A percentile compares a stretch with the other conserved stretches of the same genome.
These are phyloP conservation scores for Acer negundo DNA, from an alignment of 345 rosid species.

Conservation along the genomic window DNA sequence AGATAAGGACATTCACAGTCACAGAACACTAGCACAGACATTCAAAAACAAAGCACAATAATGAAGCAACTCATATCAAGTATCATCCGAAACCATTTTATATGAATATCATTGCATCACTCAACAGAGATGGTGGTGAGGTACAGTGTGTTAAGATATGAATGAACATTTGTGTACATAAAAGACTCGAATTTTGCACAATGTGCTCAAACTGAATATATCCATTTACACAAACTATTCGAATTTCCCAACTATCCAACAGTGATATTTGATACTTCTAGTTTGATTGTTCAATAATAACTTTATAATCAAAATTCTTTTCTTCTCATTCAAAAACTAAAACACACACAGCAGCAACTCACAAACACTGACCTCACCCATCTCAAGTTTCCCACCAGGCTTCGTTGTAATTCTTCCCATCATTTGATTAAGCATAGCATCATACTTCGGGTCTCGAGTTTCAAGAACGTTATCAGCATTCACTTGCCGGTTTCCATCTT, in stretches of 20 bases:
- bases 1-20: neutral
- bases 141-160: neutral
- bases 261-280: neutral
- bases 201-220: neutral
- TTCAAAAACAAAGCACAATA: neutral
- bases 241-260: neutral
- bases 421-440: constrained; percentile 88
- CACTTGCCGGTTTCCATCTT: constrained; percentile 40
- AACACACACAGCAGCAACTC: neutral
- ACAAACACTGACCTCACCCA: constrained; percentile 74
- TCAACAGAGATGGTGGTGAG: neutral
- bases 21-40: neutral
- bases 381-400: constrained; percentile 85
- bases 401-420: constrained; percentile 78
- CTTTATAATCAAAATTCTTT: neutral
- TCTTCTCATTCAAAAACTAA: neutral
- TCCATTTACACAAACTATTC: neutral
- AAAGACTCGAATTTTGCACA: neutral
- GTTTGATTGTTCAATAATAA: neutral
- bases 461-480: constrained; percentile 58
- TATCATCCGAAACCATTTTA: neutral
- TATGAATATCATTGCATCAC: neutral
- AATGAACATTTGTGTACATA: neutral
- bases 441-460: constrained; percentile 66
- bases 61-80: neutral